Base-by-base conservation (phyloP, 495 filamentous ascomycete genomes). In the Tuber umbilicatum region DNA sequence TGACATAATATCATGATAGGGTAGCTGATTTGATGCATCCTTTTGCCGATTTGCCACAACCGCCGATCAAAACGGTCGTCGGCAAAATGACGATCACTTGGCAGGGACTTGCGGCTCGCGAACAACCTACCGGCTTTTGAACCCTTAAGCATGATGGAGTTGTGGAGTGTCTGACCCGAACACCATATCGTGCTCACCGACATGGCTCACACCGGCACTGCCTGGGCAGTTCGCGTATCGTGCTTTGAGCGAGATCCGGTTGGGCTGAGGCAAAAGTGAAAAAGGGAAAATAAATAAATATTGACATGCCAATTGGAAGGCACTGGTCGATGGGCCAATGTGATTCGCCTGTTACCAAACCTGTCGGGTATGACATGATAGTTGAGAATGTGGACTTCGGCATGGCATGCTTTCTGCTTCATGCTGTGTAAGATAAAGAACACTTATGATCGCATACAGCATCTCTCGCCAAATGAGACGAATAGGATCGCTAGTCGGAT, bases 381-480 rank as follows among this genome's bases (percentile, higher is more conserved):
- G 27, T 35, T 64, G 55, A 35, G 55, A 35, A 35, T 64, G 55
- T 64, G 55, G 55, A 35, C 55, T 64, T 35, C 3, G 17, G 27
- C 55, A 64, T 35, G 55, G 55, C 35, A 31, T 35, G 3, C 27
- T 35, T 17, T 35, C 55, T 64, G 55, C 55, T 14, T 64, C n/a
- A 64, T 64, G 55, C 55, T 64, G 55, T 64, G 55, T 64, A 64
- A 64, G 38, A 45, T 41, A 12, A 23, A 21, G 31, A 45, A n/a
- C 35, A 39, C 69, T 70, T 19, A 37, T 70, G 39, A 43, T 31
- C 40, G 14, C 12, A 39, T 4, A 64, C 14, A n/a, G 69, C 43
- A 45, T 43, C 39, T n/a, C 43, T 40, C 41, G 40, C 68, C 68
- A 76, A 76, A 72, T 68, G 70, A 75, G 71, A 55, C 40, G 50